Evolutionary conservation across 106 monocot species (phyloP).

Genomic region (Dendrobium nobile): DNA sequence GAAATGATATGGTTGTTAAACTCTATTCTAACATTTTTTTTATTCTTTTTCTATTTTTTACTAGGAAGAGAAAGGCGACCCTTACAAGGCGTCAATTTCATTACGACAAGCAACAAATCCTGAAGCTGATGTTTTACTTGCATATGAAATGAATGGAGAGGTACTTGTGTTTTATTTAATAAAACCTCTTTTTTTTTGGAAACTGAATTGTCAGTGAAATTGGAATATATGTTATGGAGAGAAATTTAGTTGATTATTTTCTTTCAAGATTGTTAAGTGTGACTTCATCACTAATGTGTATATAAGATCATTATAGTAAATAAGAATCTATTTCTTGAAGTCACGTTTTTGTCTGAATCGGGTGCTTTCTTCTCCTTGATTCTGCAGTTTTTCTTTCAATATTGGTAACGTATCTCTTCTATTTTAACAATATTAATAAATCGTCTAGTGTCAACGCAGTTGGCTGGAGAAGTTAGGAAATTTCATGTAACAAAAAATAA

Average conservation of each 20-base stretch:
- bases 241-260: neutral
- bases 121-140: slow-evolving; percentile 91
- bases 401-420: too few species aligned
- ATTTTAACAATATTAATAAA: too few species aligned
- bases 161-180: slow-evolving; percentile 19
- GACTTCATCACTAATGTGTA: neutral
- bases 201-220: neutral
- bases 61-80: slow-evolving; percentile 97
- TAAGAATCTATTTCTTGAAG: neutral
- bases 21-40: neutral
- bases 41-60: slow-evolving; percentile 2
- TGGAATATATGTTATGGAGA: neutral
- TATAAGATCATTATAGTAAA: neutral
- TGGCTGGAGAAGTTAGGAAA: too few species aligned
- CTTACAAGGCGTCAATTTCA: slow-evolving; percentile 92
- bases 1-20: neutral
- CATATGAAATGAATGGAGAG: slow-evolving; percentile 99
- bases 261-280: neutral
- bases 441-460: too few species aligned
- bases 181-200: neutral
- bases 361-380: too few species aligned
- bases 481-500: too few species aligned
- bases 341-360: neutral
- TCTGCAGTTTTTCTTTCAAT: too few species aligned
- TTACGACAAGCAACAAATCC: slow-evolving; percentile 79